Evolutionary conservation across 106 monocot species (phyloP).

Genomic region (Phalaenopsis equestris): DNA sequence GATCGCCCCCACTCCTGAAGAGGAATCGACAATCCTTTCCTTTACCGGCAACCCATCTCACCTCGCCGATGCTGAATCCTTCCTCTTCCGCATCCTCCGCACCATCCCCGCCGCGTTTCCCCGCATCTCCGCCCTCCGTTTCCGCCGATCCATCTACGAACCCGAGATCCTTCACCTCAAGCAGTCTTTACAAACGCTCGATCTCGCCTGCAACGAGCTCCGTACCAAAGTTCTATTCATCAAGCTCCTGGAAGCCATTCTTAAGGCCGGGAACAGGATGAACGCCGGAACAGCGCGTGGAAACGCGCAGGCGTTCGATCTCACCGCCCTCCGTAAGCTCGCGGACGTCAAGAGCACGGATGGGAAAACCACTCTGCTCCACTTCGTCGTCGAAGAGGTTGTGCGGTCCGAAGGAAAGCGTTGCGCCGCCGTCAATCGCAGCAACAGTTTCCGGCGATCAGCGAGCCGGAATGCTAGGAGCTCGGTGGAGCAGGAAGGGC

Average conservation of each 20-base stretch:
- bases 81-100: slow-evolving; percentile 65
- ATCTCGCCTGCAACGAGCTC: slow-evolving; percentile 71
- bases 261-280: slow-evolving; percentile 88
- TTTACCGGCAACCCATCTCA: slow-evolving; percentile 48
- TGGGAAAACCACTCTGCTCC: slow-evolving; percentile 77
- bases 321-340: slow-evolving; percentile 66
- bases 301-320: slow-evolving; percentile 86
- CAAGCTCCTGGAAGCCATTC: slow-evolving; percentile 77
- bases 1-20: slow-evolving; percentile 48
- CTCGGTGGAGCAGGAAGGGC: neutral
- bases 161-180: slow-evolving; percentile 38
- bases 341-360: slow-evolving; percentile 95
- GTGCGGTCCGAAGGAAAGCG: slow-evolving; percentile 77
- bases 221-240: slow-evolving; percentile 46
- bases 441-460: slow-evolving; percentile 35
- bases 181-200: slow-evolving; percentile 39
- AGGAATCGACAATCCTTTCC: slow-evolving; percentile 26
- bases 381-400: slow-evolving; percentile 82
- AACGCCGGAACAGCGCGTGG: slow-evolving; percentile 88
- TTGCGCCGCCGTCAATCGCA: slow-evolving; percentile 37
- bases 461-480: slow-evolving; percentile 13
- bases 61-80: slow-evolving; percentile 74
- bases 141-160: slow-evolving; percentile 42
- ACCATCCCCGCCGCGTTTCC: slow-evolving; percentile 42
- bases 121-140: slow-evolving; percentile 66